These are phyloP conservation scores for Aspergillus hiratsukae DNA, from an alignment of 2,329 filamentous ascomycete genomes.

Conservation along the genomic window DNA sequence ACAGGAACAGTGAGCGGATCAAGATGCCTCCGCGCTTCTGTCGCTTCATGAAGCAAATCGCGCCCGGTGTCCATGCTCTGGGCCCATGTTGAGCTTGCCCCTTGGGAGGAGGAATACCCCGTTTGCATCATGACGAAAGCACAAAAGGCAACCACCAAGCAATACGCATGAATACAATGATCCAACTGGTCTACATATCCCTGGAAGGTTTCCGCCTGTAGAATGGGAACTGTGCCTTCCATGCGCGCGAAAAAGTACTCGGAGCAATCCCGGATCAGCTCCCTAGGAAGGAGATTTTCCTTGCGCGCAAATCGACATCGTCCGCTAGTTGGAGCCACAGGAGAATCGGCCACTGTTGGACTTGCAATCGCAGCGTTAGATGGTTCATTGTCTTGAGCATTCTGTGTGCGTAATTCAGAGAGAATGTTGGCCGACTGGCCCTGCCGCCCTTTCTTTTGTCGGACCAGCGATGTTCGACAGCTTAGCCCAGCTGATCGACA, in stretches of 20 bases:
- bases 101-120: constrained; percentile 8
- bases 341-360: background rate
- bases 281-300: constrained; percentile 4
- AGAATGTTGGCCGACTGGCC: constrained; percentile 19
- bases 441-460: constrained; percentile 19
- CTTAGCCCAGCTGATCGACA: constrained; percentile 13
- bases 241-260: constrained; percentile 20
- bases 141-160: constrained; percentile 34
- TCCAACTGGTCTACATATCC: constrained; percentile 18
- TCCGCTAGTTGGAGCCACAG: background rate
- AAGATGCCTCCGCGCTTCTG: constrained; percentile 18
- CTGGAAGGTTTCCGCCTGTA: constrained; percentile 19
- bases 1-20: constrained; percentile 18
- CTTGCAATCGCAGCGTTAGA: background rate
- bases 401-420: constrained; percentile 11
- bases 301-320: constrained; percentile 4
- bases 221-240: constrained; percentile 26
- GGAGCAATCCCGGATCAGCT: constrained; percentile 13
- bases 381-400: background rate
- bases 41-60: constrained; percentile 24
- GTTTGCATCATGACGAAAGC: constrained; percentile 32
- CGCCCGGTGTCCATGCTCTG: constrained; percentile 9
- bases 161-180: constrained; percentile 21
- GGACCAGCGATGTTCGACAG: constrained; percentile 14
- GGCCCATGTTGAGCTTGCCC: background rate